Evolutionary conservation across 192 early-diverging fungal species (phyloP).

Genomic region (Mortierella antarctica): DNA sequence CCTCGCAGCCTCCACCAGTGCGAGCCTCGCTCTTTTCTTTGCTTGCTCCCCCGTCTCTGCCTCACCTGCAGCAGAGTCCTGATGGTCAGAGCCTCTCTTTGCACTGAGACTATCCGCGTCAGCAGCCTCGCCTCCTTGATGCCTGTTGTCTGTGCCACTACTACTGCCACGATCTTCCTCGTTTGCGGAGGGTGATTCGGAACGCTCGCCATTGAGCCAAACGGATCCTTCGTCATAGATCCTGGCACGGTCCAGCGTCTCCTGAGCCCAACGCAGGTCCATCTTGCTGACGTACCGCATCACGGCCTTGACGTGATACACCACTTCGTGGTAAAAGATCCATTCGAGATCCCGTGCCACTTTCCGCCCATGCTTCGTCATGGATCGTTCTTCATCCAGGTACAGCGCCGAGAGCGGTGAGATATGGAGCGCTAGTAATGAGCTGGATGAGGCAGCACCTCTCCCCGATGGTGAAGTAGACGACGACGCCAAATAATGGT

Average conservation of each 20-base stretch:
- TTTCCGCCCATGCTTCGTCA: constrained; percentile 47
- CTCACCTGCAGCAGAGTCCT: background rate
- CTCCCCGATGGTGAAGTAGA: constrained; percentile 35
- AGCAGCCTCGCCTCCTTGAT: background rate
- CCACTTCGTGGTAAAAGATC: constrained; percentile 93
- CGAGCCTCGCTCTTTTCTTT: constrained; percentile 50
- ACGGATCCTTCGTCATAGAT: constrained; percentile 30
- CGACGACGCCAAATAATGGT: constrained; percentile 61
- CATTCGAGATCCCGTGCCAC: constrained; percentile 79
- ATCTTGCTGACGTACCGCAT: constrained; percentile 96
- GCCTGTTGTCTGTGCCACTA: background rate
- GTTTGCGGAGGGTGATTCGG: background rate
- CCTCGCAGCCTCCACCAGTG: constrained; percentile 53
- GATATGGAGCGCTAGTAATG: constrained; percentile 90
- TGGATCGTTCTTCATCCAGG: constrained; percentile 68
- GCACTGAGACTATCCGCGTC: background rate
- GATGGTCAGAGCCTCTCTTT: background rate
- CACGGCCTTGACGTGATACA: constrained; percentile 94
- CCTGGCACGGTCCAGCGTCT: constrained; percentile 67
- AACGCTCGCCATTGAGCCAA: constrained; percentile 30
- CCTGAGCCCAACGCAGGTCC: constrained; percentile 87
- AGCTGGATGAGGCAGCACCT: constrained; percentile 82
- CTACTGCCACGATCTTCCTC: background rate
- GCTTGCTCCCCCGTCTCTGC: constrained; percentile 23
- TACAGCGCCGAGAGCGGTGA: constrained; percentile 93